Conservation (phyloP, 1,139 yeast species). For the Scheffersomyces parashehatae region DNA sequence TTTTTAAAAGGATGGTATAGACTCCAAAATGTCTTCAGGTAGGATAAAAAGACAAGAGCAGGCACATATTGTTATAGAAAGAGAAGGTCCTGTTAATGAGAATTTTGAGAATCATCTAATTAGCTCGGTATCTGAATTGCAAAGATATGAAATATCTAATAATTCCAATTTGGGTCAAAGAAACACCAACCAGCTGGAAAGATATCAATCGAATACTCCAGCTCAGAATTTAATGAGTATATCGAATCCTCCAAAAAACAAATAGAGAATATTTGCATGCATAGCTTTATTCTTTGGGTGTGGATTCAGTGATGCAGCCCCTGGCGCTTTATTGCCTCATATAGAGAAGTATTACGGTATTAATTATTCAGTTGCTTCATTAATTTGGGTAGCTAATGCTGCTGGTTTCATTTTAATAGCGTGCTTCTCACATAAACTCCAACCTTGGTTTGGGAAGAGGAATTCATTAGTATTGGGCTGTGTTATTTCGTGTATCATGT, state of each 20-base stretch:
- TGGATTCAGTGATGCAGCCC: constrained; percentile 36
- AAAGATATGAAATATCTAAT: too few relatives aligned
- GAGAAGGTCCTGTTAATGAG: not conserved
- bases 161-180: constrained; percentile 18
- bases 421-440: constrained; percentile 28
- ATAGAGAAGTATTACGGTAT: constrained; percentile 38
- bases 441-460: constrained; percentile 37
- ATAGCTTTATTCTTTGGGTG: constrained; percentile 17
- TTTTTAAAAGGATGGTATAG: too few relatives aligned
- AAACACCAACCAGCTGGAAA: constrained; percentile 25
- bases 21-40: too few relatives aligned
- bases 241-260: constrained; percentile 9
- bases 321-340: constrained; percentile 42
- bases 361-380: constrained; percentile 39
- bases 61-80: constrained; percentile 5
- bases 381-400: constrained; percentile 45
- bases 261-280: constrained; percentile 9
- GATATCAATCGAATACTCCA: constrained; percentile 17
- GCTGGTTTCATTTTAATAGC: constrained; percentile 40
- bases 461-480: constrained; percentile 36
- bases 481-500: constrained; percentile 32
- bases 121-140: too few relatives aligned
- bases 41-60: constrained; percentile 1
- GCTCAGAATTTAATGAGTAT: constrained; percentile 9
- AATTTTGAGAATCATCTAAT: too few relatives aligned